phyloP scores from a whole-genome alignment of 1,284 basidiomycete species.

The Tylopilus orsonianus region DNA sequence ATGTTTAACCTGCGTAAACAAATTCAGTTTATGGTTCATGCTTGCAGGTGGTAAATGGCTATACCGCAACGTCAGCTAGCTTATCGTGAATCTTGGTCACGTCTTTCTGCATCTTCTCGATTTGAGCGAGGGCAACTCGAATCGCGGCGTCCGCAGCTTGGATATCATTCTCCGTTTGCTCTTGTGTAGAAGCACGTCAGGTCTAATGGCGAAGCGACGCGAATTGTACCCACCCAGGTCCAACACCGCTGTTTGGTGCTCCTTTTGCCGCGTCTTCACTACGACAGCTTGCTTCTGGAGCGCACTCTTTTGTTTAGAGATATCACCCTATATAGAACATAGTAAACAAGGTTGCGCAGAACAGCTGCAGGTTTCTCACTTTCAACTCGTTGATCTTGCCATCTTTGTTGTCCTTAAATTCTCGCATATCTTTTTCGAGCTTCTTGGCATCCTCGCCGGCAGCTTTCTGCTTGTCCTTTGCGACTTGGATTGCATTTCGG shows the following conservation, averaged over 20 bases:
- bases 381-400: conserved; percentile 95
- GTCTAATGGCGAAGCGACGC: not conserved
- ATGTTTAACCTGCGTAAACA: conserved; percentile 46
- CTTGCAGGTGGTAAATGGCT: not conserved
- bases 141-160: conserved; percentile 57
- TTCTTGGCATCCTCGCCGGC: conserved; percentile 81
- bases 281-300: conserved; percentile 79
- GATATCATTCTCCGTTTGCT: conserved; percentile 86
- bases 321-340: conserved; percentile 50
- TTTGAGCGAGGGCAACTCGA: conserved; percentile 57
- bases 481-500: conserved; percentile 60
- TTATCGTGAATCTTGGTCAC: conserved; percentile 59
- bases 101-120: conserved; percentile 64
- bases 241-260: conserved; percentile 82
- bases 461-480: conserved; percentile 75
- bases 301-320: conserved; percentile 78
- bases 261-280: conserved; percentile 88
- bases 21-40: not conserved
- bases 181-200: conserved; percentile 38
- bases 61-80: conserved; percentile 55
- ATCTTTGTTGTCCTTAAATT: conserved; percentile 98
- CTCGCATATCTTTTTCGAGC: conserved; percentile 95
- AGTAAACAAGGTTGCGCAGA: conserved; percentile 9
- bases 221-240: conserved; percentile 69
- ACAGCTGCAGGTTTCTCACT: conserved; percentile 43